These are phyloP conservation scores for Penicillium steckii DNA, from an alignment of 495 filamentous ascomycete species.

Conservation along the genomic window DNA sequence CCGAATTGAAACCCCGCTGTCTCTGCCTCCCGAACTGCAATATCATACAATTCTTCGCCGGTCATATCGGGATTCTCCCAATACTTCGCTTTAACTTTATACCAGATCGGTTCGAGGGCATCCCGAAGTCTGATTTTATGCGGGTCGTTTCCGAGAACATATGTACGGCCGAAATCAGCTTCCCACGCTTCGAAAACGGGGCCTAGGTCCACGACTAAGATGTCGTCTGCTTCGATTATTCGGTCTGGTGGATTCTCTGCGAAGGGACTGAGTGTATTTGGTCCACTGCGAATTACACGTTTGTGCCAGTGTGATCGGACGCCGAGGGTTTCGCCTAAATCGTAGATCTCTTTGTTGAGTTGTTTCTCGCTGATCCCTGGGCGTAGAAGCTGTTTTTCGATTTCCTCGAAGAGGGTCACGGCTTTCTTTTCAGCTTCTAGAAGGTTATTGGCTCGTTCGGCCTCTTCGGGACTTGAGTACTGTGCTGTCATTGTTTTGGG, in stretches of 20 bases:
- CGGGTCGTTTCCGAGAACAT: constrained; percentile 46
- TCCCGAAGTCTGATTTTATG: constrained; percentile 43
- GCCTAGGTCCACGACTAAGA: constrained; percentile 48
- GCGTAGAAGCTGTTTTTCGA: constrained; percentile 43
- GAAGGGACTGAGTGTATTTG: constrained; percentile 47
- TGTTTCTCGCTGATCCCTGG: constrained; percentile 46
- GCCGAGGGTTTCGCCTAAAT: constrained; percentile 43
- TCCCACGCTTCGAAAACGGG: constrained; percentile 54
- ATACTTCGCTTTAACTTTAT: constrained; percentile 36
- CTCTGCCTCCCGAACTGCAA: constrained; percentile 28
- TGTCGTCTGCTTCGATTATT: constrained; percentile 45
- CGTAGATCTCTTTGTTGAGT: constrained; percentile 48
- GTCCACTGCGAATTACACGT: constrained; percentile 48
- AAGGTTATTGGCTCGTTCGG: constrained; percentile 34
- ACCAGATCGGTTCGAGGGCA: constrained; percentile 43
- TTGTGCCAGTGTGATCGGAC: constrained; percentile 53
- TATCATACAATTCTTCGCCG: constrained; percentile 40
- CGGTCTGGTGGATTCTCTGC: constrained; percentile 49
- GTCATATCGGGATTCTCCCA: constrained; percentile 38
- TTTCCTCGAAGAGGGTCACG: constrained; percentile 44
- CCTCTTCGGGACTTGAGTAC: constrained; percentile 6
- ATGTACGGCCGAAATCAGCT: constrained; percentile 51
- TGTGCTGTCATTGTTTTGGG: neutral
- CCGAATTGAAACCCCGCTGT: constrained; percentile 42
- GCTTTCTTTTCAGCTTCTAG: constrained; percentile 44